Evolutionary conservation across 2,329 filamentous ascomycete species (phyloP), one percentile per base, ranked within the genome.

Genomic region (Dactylonectria estremocensis): DNA sequence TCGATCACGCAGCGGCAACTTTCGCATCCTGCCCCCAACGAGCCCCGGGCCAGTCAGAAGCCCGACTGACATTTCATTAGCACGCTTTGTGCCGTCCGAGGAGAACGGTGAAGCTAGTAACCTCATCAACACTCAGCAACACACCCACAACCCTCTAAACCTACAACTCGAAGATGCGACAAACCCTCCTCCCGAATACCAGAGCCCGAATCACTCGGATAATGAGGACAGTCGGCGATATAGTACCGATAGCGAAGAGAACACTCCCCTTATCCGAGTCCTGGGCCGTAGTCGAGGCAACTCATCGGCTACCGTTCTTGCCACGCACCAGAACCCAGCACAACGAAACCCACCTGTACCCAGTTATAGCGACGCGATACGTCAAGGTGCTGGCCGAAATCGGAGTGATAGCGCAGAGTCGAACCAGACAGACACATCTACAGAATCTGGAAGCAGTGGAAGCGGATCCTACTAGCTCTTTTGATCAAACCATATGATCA

Each of bases 31-130:
- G 73, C 86, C 91, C 69, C 93, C 95, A 9, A 93, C 93, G 20
- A 97, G 94, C 77, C 95, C 95, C 0, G 96, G 96, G 3, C 96
- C 96, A 2, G 88, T 95, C 68, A 89, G 95, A 74, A 97, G 94
- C 77, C 95, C 96, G 9, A 98, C 96, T 11, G 96, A 98, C 80
- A 99, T 99, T 72, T 98, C 95, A 9, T 88, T 99, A 54, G 93
- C 95, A 31, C 94, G 95, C 76, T 87, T 98, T 60, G 91, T 93
- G 50, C 92, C 88, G 3, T 86, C 83, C 69, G 92, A 95, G 72
- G 88, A 90, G 63, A 89, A 86, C n/a, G 93, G 94, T 76, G 93
- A 95, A 64, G 81, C 77, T 73, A 71, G 82, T 78, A 68, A 64
- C 74, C 73, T 74, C 66, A 48, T 68, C 61, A 65, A 69, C 56